phyloP scores from a whole-genome alignment of 176 grass and related monocot species.

The Sorghum bicolor region Sorghum_bicolor_NCBIv3 NC_012872.2:52467001-52467500 shows the following conservation, averaged over 20 bases:
- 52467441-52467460: not conserved
- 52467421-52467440: not conserved
- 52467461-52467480: no score
- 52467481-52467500: no score
- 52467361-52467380: constrained; percentile 14
- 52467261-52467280: constrained; percentile 96
- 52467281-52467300: constrained; percentile 92
- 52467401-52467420: not conserved
- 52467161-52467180: constrained; percentile 21
- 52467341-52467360: constrained; percentile 19
- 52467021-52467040: not conserved
- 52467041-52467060: constrained; percentile 62
- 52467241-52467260: constrained; percentile 92
- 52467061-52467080: constrained; percentile 70
- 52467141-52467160: constrained; percentile 16
- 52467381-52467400: constrained; percentile 16
- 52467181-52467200: constrained; percentile 18
- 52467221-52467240: constrained; percentile 68
- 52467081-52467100: constrained; percentile 53
- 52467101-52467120: constrained; percentile 58
- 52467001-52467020: constrained; percentile 23
- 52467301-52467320: constrained; percentile 88
- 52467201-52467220: constrained; percentile 59
- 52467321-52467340: not conserved
- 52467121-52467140: constrained; percentile 33